Conservation (phyloP, 495 filamentous ascomycete genomes). For the Podospora pseudoanserina region DNA sequence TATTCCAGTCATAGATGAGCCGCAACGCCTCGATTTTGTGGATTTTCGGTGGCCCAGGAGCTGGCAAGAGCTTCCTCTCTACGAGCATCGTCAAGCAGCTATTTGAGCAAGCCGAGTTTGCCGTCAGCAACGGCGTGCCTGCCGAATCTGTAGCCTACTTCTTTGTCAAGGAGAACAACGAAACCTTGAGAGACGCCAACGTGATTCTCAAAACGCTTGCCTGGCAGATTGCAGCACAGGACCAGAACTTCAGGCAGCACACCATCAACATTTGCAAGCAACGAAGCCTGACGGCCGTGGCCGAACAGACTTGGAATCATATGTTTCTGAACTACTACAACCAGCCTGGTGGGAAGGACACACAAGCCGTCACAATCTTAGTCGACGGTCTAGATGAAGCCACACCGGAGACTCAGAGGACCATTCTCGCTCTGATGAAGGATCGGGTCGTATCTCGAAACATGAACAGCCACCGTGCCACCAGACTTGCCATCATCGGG, state of each 20-base stretch:
- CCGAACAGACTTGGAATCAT: background rate
- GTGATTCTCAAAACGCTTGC: constrained; percentile 15
- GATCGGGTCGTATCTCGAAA: background rate
- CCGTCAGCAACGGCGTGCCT: background rate
- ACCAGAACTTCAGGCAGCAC: constrained; percentile 1
- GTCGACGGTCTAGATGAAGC: background rate
- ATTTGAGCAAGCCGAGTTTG: background rate
- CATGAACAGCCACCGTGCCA: background rate
- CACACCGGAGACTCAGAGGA: background rate
- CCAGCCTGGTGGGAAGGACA: background rate
- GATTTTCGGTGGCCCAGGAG: constrained; percentile 18
- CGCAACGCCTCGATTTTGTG: constrained; percentile 14
- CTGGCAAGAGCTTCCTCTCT: constrained; percentile 16
- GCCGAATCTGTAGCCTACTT: background rate
- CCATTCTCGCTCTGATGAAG: background rate
- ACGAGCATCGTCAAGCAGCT: constrained; percentile 11
- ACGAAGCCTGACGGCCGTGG: background rate
- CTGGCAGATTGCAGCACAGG: constrained; percentile 13
- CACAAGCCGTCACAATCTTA: background rate
- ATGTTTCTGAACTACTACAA: background rate
- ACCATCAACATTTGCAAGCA: background rate
- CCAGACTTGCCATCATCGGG: background rate
- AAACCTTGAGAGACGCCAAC: constrained; percentile 17
- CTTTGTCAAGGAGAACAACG: constrained; percentile 9
- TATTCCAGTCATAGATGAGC: constrained; percentile 11